Conservation (phyloP, 495 filamentous ascomycete species). For the Penicillium ochrochloron region DNA sequence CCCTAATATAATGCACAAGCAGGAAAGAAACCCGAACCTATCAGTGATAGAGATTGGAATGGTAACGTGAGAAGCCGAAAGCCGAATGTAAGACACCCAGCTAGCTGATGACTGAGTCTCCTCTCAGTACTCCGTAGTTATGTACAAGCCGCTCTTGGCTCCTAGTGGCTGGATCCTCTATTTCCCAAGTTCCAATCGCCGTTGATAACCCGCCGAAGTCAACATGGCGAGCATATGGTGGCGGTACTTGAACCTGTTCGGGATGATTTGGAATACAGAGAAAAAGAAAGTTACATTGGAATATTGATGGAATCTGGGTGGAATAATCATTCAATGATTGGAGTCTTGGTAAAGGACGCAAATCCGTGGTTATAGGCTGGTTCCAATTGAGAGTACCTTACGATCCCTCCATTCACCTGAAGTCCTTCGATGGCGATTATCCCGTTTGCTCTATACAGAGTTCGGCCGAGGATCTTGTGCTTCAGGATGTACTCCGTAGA, state of each 20-base stretch:
- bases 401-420: background rate
- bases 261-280: background rate
- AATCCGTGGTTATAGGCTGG: no score
- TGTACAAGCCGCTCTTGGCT: background rate
- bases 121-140: background rate
- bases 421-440: background rate
- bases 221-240: background rate
- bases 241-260: background rate
- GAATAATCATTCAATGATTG: no score
- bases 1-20: background rate
- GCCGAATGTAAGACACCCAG: background rate
- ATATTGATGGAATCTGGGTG: background rate
- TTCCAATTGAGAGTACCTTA: no score
- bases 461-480: no score
- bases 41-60: no score
- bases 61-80: slow-evolving; percentile 9
- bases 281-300: background rate
- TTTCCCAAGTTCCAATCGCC: background rate
- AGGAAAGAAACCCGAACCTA: background rate
- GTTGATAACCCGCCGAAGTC: background rate
- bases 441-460: no score
- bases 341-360: no score
- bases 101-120: background rate
- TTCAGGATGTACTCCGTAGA: no score
- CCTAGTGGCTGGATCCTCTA: background rate